Base-by-base conservation (phyloP, 2,329 filamentous ascomycete genomes). In the Parascedosporium putredinis region DNA sequence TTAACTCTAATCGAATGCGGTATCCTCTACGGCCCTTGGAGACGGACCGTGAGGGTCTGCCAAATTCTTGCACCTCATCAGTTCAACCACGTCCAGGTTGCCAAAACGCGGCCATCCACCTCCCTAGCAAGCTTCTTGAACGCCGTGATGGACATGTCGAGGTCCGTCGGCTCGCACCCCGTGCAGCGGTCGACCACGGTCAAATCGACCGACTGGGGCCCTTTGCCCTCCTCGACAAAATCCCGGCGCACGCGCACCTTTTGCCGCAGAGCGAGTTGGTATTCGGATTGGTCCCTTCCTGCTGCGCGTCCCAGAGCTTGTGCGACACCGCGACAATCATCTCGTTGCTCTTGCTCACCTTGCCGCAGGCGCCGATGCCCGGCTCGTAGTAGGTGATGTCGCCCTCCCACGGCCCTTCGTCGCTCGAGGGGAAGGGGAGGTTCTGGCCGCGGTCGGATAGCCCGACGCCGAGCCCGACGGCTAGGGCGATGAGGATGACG, bases 111-210 rank as follows among this genome's bases (percentile, higher is more conserved):
- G 2, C 60, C 58, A 29, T 58, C 9, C 18, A 52, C 57, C 5
- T 62, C 47, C 16, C 64, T 64, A 18, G 64, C 75, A 44, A 77
- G 57, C 55, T 60, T 57, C 53, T 69, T 61, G 59, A 78, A 79
- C 1, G 67, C 71, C 4, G 60, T 57, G 1, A 69, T 62, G 9
- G 68, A 74, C 20, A 75, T 61, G 56, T 79, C 75, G 16, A 79
- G 55, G 57, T 77, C 72, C 23, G 64, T 60, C 8, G 66, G 55
- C 23, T 55, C 56, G 55, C 76, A 79, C 1, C 67, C 72, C 0
- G 53, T 61, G 65, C 84, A 88, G 47, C 83, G 72, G 64, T 88
- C 84, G 5, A 87, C 82, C 5, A 88, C 78, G 18, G 67, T 80
- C 23, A 86, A 72, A 55, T 81, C 78, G 10, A 80, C 71, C 36